Percentiles rank a stretch among this genome's conserved stretches.
phyloP scores from a whole-genome alignment of 192 early-diverging fungal species.

The Chytriomyces sp. region DNA sequence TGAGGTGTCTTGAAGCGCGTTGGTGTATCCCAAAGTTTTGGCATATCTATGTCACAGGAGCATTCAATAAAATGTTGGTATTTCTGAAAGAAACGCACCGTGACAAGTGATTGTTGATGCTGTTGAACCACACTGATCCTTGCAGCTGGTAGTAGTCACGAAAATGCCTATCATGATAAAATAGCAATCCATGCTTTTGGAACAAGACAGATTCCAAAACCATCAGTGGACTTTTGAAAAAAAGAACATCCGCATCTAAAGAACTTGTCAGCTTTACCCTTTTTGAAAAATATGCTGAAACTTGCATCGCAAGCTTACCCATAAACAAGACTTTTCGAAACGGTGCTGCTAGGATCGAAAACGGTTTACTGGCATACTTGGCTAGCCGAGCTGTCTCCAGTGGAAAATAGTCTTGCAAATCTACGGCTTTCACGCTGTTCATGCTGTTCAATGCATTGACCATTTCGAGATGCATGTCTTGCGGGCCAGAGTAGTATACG shows the following conservation, averaged over 20 bases:
- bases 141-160: background rate
- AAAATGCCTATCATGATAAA: conserved; percentile 65
- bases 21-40: background rate
- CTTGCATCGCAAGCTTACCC: conserved; percentile 19
- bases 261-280: too few species aligned
- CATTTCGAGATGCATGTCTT: background rate
- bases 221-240: conserved; percentile 60
- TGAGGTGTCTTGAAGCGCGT: background rate
- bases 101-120: background rate
- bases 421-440: conserved; percentile 4
- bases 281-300: too few species aligned
- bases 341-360: conserved; percentile 61
- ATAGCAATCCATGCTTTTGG: conserved; percentile 57
- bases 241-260: conserved; percentile 65
- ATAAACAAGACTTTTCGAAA: conserved; percentile 70
- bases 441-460: conserved; percentile 8
- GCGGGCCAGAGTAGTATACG: background rate
- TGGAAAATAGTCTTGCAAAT: conserved; percentile 11
- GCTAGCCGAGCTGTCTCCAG: background rate
- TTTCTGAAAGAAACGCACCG: background rate
- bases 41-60: background rate
- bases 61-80: background rate
- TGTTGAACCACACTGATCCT: background rate
- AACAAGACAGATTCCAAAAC: conserved; percentile 49
- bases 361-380: conserved; percentile 57